Evolutionary conservation across 1,284 basidiomycete genomes (phyloP).

Genomic region (Tilletia caries): DNA sequence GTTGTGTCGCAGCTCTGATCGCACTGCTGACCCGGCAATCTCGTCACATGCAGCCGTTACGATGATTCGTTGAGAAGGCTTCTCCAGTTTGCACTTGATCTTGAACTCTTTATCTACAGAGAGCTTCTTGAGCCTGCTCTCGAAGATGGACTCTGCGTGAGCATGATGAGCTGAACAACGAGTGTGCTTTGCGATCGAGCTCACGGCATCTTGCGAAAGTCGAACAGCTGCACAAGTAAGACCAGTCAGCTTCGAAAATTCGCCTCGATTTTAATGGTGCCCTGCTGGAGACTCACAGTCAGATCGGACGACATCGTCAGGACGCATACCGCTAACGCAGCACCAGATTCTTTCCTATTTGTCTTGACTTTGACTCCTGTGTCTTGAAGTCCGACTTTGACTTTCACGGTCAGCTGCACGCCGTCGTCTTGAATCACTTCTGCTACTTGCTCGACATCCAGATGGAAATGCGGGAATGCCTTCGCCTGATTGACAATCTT

Average conservation of each 20-base stretch:
- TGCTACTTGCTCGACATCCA: not conserved
- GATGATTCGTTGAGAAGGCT: constrained; percentile 42
- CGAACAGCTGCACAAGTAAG: constrained; percentile 8
- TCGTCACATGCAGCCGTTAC: constrained; percentile 32
- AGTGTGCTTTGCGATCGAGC: not conserved
- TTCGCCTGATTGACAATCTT: constrained; percentile 10
- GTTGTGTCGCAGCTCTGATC: constrained; percentile 25
- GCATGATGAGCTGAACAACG: too few species aligned
- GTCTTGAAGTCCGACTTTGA: not conserved
- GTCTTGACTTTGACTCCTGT: not conserved
- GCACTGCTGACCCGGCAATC: constrained; percentile 27
- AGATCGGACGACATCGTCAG: constrained; percentile 13
- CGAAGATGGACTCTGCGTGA: not conserved
- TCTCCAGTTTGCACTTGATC: constrained; percentile 36
- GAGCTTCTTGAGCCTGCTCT: constrained; percentile 15
- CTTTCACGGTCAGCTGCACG: not conserved
- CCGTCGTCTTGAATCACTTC: not conserved
- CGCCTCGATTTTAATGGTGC: too few species aligned
- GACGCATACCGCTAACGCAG: not conserved
- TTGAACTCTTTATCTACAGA: constrained; percentile 23
- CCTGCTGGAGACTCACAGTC: not conserved
- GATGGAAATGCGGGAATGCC: constrained; percentile 2
- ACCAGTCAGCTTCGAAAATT: not conserved
- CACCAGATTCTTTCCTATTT: not conserved
- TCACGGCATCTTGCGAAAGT: constrained; percentile 22